Conservation (phyloP, 768 basidiomycete genomes). For the Phlegmacium glaucopus region DNA sequence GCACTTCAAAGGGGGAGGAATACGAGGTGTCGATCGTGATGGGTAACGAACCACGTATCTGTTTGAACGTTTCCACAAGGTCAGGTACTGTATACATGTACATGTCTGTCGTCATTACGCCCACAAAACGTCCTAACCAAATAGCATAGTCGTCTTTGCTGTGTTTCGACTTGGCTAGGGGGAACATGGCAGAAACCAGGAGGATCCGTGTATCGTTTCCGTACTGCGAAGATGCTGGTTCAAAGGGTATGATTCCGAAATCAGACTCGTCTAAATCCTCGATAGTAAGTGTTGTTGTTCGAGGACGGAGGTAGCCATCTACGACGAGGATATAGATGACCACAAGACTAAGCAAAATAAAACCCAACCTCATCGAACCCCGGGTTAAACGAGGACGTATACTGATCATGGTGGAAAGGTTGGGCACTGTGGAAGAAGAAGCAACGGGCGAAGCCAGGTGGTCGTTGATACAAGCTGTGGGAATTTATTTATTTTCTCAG, state of each 20-base stretch:
- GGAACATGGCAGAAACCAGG: slow-evolving; percentile 55
- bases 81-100: slow-evolving; percentile 51
- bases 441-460: no score
- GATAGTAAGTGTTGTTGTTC: neutral
- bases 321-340: neutral
- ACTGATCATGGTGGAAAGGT: no score
- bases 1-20: slow-evolving; percentile 42
- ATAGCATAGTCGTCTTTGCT: slow-evolving; percentile 37
- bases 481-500: no score
- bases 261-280: neutral
- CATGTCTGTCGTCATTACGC: slow-evolving; percentile 41
- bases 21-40: slow-evolving; percentile 46
- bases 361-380: neutral
- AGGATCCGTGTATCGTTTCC: slow-evolving; percentile 29
- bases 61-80: slow-evolving; percentile 28
- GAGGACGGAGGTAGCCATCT: neutral
- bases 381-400: neutral
- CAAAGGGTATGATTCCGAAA: neutral
- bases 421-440: no score
- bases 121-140: slow-evolving; percentile 46
- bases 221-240: neutral
- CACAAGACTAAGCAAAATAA: neutral
- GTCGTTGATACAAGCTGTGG: no score
- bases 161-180: slow-evolving; percentile 48
- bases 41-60: slow-evolving; percentile 28